Percentiles rank a stretch among this genome's conserved stretches.
Conservation (phyloP, 2,329 filamentous ascomycete genomes). For the Colletotrichum sp. region DNA sequence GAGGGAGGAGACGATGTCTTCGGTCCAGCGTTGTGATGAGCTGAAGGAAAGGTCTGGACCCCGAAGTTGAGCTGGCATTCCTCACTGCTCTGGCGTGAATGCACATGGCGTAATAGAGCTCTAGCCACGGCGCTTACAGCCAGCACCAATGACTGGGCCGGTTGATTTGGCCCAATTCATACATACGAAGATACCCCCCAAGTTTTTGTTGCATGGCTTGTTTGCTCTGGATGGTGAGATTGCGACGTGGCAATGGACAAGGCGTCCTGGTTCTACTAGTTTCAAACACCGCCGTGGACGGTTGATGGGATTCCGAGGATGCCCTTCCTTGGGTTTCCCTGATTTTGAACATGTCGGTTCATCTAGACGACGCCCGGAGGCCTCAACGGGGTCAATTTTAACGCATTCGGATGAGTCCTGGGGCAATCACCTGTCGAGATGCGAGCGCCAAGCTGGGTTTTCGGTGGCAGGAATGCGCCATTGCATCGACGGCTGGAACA, state of each 20-base stretch:
- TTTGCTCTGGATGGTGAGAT: neutral
- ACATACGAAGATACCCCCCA: slow-evolving; percentile 14
- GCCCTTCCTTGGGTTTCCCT: neutral
- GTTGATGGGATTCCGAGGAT: neutral
- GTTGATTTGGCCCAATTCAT: neutral
- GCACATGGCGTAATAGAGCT: neutral
- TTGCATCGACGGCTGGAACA: neutral
- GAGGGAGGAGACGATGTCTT: slow-evolving; percentile 49
- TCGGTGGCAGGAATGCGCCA: neutral
- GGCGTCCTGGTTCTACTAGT: neutral
- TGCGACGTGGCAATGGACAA: neutral
- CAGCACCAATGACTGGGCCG: neutral
- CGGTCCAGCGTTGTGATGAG: slow-evolving; percentile 33
- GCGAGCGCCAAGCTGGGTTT: neutral
- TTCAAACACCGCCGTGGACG: neutral
- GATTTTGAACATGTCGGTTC: neutral
- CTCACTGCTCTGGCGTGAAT: neutral
- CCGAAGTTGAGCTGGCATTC: neutral
- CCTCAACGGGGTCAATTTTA: neutral
- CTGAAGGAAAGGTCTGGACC: neutral
- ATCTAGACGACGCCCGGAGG: neutral
- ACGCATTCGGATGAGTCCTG: neutral
- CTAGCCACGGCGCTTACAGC: neutral
- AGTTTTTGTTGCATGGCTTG: neutral
- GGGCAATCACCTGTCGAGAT: neutral